A percentile compares a stretch with the other conserved stretches of the same genome.
Conservation (phyloP, 139 green algal species). For the Chlorella sp. region DNA sequence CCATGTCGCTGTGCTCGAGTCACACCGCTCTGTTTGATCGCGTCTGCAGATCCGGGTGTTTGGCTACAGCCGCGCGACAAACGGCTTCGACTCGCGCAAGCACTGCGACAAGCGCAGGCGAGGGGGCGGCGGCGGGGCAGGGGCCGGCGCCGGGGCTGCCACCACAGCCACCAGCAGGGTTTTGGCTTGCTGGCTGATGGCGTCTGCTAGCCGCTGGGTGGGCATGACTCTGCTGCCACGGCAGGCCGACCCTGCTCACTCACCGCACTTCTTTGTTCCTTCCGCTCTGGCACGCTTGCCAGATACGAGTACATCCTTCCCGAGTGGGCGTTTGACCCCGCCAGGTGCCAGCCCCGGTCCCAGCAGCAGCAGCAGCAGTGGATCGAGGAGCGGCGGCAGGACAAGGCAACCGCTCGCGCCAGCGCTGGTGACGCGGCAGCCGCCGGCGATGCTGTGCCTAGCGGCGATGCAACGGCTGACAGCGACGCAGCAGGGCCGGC, state of each 20-base stretch:
- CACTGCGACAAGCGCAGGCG: slow-evolving; percentile 70
- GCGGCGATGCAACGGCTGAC: too few relatives aligned
- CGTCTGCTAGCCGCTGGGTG: not conserved
- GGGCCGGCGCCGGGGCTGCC: not conserved
- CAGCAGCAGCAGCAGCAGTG: not conserved
- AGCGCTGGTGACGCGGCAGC: too few relatives aligned
- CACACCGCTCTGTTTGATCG: too few relatives aligned
- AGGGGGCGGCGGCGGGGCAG: not conserved
- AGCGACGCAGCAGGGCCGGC: not conserved
- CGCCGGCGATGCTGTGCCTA: too few relatives aligned
- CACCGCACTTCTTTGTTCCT: too few relatives aligned
- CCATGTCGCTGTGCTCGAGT: too few relatives aligned
- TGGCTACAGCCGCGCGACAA: slow-evolving; percentile 77
- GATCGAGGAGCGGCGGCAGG: not conserved
- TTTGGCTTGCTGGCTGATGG: not conserved
- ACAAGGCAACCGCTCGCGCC: too few relatives aligned
- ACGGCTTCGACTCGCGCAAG: slow-evolving; percentile 88
- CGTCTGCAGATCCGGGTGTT: slow-evolving; percentile 72
- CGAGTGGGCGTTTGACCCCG: slow-evolving; percentile 79
- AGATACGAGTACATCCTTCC: slow-evolving; percentile 98
- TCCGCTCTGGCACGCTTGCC: too few relatives aligned
- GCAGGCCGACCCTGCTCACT: too few relatives aligned
- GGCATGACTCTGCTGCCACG: not conserved
- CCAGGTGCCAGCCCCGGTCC: not conserved
- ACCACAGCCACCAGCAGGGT: too few relatives aligned